These are phyloP conservation scores for Alternaria atra DNA, from an alignment of 2,329 filamentous ascomycete genomes.

Conservation along the genomic window DNA sequence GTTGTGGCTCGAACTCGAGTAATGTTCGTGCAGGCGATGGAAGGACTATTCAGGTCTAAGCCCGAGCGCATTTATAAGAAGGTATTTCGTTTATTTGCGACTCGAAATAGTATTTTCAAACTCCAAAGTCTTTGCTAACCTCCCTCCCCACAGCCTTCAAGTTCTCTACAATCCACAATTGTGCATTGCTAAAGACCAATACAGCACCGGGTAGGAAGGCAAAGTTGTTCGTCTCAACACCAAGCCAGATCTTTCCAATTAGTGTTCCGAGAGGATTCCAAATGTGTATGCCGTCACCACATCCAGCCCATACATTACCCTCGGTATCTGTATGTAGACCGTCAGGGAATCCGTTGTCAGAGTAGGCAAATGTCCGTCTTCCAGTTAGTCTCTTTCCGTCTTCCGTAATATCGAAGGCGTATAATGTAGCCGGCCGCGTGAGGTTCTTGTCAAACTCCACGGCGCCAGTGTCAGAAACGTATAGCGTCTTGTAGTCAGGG, in stretches of 20 bases:
- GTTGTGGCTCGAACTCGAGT: too few species aligned
- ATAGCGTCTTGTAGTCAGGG: constrained; percentile 55
- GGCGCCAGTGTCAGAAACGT: constrained; percentile 61
- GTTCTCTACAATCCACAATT: constrained; percentile 49
- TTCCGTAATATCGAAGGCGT: constrained; percentile 54
- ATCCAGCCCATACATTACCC: constrained; percentile 66
- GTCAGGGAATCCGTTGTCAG: constrained; percentile 65
- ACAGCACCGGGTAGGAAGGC: constrained; percentile 48
- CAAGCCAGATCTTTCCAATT: constrained; percentile 67
- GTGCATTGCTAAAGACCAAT: constrained; percentile 47
- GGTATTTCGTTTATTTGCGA: background rate
- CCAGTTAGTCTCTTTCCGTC: constrained; percentile 48
- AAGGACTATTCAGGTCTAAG: background rate
- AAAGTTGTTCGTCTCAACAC: constrained; percentile 50
- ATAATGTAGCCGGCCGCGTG: constrained; percentile 54
- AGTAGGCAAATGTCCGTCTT: constrained; percentile 64
- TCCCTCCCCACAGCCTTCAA: constrained; percentile 48
- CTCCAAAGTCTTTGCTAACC: constrained; percentile 47
- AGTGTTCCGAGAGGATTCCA: constrained; percentile 61
- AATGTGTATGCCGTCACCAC: constrained; percentile 64
- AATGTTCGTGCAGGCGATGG: background rate
- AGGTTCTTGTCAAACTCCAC: constrained; percentile 41
- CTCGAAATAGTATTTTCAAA: background rate
- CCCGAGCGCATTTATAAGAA: background rate
- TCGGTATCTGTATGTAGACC: constrained; percentile 64